Conservation (phyloP, 2,329 filamentous ascomycete species). For the Kalaharituber pfeilii region DNA sequence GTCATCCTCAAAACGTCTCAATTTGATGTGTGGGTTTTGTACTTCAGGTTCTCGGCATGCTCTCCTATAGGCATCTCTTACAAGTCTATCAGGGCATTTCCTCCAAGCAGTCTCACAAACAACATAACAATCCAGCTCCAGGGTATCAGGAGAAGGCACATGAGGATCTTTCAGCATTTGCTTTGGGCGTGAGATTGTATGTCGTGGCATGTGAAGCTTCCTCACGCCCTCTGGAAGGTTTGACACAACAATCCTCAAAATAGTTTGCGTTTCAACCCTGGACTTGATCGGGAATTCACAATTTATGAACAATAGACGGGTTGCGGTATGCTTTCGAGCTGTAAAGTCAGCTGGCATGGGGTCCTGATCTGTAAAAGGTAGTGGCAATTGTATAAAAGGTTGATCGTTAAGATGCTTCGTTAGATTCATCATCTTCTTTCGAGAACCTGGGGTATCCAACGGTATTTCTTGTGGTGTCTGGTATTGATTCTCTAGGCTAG, state of each 20-base stretch:
- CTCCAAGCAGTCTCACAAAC: slow-evolving; percentile 83
- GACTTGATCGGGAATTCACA: slow-evolving; percentile 42
- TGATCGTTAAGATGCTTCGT: not conserved
- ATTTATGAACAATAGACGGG: not conserved
- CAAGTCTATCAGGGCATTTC: slow-evolving; percentile 41
- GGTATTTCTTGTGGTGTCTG: not conserved
- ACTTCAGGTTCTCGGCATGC: slow-evolving; percentile 29
- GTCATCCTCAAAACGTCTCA: slow-evolving; percentile 26
- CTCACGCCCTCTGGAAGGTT: slow-evolving; percentile 58
- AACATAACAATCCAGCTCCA: slow-evolving; percentile 63
- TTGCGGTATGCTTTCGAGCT: not conserved
- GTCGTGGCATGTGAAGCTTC: slow-evolving; percentile 67
- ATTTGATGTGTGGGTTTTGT: slow-evolving; percentile 10
- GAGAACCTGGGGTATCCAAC: not conserved
- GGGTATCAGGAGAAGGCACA: slow-evolving; percentile 49
- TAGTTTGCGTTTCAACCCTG: slow-evolving; percentile 90
- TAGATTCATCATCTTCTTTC: not conserved
- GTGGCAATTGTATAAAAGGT: not conserved
- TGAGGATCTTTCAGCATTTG: slow-evolving; percentile 57
- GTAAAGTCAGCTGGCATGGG: not conserved
- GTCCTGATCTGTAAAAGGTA: not conserved
- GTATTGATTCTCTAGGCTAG: not conserved
- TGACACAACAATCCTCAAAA: slow-evolving; percentile 62
- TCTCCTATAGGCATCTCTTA: slow-evolving; percentile 42
- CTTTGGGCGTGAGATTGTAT: slow-evolving; percentile 91